Percentiles rank a stretch among this genome's conserved stretches.
These are phyloP conservation scores for Serendipita indica DNA, from an alignment of 768 basidiomycete genomes.

Conservation along the genomic window DNA sequence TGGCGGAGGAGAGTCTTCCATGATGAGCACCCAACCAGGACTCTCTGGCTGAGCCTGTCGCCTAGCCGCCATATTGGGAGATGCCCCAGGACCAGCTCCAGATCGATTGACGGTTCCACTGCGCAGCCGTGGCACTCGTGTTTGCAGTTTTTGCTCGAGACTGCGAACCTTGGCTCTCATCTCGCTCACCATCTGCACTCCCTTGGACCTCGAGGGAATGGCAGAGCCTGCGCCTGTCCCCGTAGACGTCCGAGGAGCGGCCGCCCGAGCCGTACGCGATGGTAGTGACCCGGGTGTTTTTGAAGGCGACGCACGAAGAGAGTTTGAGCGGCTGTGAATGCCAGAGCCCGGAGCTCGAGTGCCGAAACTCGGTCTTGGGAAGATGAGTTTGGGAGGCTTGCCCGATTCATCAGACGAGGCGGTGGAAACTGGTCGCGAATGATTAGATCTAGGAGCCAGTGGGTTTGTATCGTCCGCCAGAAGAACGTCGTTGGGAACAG, in stretches of 20 bases:
- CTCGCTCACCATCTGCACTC: constrained; percentile 85
- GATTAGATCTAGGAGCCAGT: not conserved
- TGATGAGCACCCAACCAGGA: constrained; percentile 77
- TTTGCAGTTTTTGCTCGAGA: constrained; percentile 75
- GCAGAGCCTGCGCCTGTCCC: constrained; percentile 20
- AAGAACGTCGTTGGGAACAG: constrained; percentile 45
- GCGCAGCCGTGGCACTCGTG: constrained; percentile 67
- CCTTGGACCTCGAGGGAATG: constrained; percentile 54
- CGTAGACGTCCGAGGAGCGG: constrained; percentile 13
- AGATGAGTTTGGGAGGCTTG: not conserved
- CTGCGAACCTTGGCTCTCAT: constrained; percentile 75
- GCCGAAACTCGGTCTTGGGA: not conserved
- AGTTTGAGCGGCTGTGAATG: constrained; percentile 32
- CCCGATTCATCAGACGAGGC: constrained; percentile 5
- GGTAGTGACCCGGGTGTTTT: constrained; percentile 19
- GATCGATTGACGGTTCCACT: constrained; percentile 34
- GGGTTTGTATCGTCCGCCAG: constrained; percentile 27
- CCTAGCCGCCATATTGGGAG: constrained; percentile 19
- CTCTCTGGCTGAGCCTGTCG: constrained; percentile 40
- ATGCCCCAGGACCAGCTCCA: constrained; percentile 14
- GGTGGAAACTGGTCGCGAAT: not conserved
- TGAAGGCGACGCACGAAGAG: constrained; percentile 32
- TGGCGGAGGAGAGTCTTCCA: constrained; percentile 41
- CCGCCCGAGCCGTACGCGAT: constrained; percentile 23
- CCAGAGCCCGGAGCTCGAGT: constrained; percentile 41